Evolutionary conservation across 2,329 filamentous ascomycete genomes (phyloP), one percentile per base, ranked within the genome.

Genomic region (Cladosporium sp.): DNA sequence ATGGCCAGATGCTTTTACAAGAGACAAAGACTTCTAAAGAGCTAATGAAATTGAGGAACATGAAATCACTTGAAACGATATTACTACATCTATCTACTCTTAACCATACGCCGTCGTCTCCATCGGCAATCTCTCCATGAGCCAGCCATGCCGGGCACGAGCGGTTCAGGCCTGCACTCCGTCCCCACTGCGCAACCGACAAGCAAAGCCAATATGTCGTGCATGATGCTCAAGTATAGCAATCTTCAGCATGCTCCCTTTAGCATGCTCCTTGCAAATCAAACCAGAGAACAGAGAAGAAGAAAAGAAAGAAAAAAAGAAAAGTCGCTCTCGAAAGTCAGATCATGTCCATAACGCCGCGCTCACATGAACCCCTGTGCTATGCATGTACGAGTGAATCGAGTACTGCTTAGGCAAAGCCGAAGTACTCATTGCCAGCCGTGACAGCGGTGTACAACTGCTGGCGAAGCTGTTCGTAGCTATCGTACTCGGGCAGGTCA

Each of bases 401-500:
- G 35, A 30, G 30, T 27, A 3, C 30, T 11, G 35, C 33, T 53
- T 85, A 97, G 62, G 93, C 92, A 71, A 98, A 97, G 55, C 93
- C 93, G 69, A 98, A 98, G 68, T 84, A 97, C 69, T 97, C 92
- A 73, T 90, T 93, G 60, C 93, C 93, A 58, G 91, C 85, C n/a
- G 93, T 98, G 70, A 98, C 96, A 55, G 93, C 93, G 59, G 91
- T 97, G 69, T 94, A 84, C 53, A 98, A 73, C 66, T 93, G 90
- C 62, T 87, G 83, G 55, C 93, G 84, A 54, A 98, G 80, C 59
- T 80, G 78, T 63, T 98, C 93, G 70, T 98, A 98, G 68, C 83
- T 94, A 64, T 97, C 93, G 67, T 98, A 98, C 73, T 98, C 93
- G 36, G 93, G 93, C 59, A 98, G 82, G 74, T 98, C 93, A 67